Evolutionary conservation across 2,329 filamentous ascomycete species (phyloP).

Genomic region (Fusarium longipes): DNA sequence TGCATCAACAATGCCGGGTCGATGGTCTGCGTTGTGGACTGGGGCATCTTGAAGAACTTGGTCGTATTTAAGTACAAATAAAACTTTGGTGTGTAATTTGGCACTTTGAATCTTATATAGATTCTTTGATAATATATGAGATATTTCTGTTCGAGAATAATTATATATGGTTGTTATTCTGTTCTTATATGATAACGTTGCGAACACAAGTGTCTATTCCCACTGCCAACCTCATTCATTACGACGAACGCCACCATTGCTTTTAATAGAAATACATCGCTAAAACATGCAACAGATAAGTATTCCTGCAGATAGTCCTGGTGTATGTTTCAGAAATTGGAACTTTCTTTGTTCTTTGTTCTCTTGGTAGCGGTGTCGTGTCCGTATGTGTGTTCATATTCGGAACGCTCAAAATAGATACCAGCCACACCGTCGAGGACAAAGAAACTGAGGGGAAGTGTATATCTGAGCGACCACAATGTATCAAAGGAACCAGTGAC

Average conservation of each 20-base stretch:
- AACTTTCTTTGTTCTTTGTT: constrained; percentile 36
- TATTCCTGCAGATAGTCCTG: not conserved
- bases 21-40: constrained; percentile 7
- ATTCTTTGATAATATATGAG: fast-evolving
- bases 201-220: not conserved
- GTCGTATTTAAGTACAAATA: not conserved
- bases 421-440: not conserved
- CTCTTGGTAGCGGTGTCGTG: not conserved
- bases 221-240: no score
- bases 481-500: no score
- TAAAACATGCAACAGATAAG: constrained; percentile 7
- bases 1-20: constrained; percentile 5
- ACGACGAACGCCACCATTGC: not conserved
- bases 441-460: not conserved
- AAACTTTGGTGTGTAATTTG: not conserved
- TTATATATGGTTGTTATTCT: not conserved
- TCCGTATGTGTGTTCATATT: not conserved
- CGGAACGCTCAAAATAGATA: constrained; percentile 16
- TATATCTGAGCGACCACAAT: fast-evolving
- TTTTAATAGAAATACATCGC: constrained; percentile 15
- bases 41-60: not conserved
- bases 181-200: not conserved
- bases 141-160: no score
- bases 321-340: not conserved
- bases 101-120: not conserved